A percentile compares a stretch with the other conserved stretches of the same genome.
phyloP scores from a whole-genome alignment of 2,329 filamentous ascomycete species.

The Albifimbria verrucaria region DNA sequence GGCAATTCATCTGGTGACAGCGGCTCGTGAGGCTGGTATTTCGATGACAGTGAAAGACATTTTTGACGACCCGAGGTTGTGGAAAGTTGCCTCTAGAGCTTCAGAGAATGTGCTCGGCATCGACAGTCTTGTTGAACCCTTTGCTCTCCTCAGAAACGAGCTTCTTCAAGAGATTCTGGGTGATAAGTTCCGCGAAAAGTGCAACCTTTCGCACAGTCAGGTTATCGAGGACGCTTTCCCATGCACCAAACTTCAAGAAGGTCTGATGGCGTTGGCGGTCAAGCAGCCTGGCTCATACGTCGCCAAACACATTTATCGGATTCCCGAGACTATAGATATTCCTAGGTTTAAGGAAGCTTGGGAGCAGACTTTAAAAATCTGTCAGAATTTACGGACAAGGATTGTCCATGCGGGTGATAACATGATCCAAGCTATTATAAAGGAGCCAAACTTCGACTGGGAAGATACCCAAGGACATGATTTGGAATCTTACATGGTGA shows the following conservation, averaged over 20 bases:
- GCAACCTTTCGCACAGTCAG: too few species aligned
- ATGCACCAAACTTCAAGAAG: slow-evolving; percentile 3
- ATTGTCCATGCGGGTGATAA: not conserved
- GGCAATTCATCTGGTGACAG: slow-evolving; percentile 41
- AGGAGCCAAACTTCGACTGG: slow-evolving; percentile 1
- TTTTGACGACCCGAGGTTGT: slow-evolving; percentile 36
- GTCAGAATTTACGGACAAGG: slow-evolving; percentile 1
- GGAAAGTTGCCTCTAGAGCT: slow-evolving; percentile 4
- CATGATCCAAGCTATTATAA: not conserved
- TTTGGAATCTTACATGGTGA: not conserved
- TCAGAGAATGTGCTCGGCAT: too few species aligned
- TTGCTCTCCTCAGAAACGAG: too few species aligned
- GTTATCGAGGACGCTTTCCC: slow-evolving; percentile 2
- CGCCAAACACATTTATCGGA: not conserved
- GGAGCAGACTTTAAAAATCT: not conserved
- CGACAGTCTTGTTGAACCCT: too few species aligned
- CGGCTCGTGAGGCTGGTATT: slow-evolving; percentile 29
- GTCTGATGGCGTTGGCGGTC: slow-evolving; percentile 1
- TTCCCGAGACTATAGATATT: not conserved
- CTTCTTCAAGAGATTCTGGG: too few species aligned
- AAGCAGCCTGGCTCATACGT: slow-evolving; percentile 2
- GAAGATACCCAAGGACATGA: not conserved
- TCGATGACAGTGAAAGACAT: slow-evolving; percentile 36
- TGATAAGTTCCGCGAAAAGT: too few species aligned
- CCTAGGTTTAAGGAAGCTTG: slow-evolving; percentile 1